Conservation (phyloP, 2,329 filamentous ascomycete genomes). For the Cladophialophora bantiana region DNA sequence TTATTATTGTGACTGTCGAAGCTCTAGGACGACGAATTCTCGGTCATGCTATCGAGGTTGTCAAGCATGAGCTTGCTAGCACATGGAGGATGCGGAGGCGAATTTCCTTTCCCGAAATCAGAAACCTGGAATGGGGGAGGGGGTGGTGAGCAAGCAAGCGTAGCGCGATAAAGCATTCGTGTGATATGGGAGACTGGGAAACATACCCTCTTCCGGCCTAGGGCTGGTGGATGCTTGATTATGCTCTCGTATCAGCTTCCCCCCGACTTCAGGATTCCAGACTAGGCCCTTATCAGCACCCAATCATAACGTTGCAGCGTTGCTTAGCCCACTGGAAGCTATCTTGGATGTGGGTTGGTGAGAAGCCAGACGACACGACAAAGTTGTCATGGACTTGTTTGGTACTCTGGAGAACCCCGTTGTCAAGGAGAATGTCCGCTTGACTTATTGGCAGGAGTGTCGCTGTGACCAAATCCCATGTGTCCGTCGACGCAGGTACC, state of each 20-base stretch:
- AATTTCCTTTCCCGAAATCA: slow-evolving; percentile 6
- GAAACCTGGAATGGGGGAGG: slow-evolving; percentile 4
- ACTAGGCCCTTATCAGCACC: slow-evolving; percentile 18
- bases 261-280: not conserved
- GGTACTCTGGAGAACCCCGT: not conserved
- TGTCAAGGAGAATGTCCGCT: not conserved
- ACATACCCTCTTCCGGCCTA: slow-evolving; percentile 13
- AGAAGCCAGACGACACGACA: slow-evolving; percentile 11
- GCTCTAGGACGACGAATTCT: not conserved
- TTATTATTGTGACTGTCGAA: not conserved
- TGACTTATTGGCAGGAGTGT: slow-evolving; percentile 9
- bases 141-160: slow-evolving; percentile 13
- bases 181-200: slow-evolving; percentile 15
- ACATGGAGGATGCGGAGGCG: slow-evolving; percentile 5
- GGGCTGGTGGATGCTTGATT: slow-evolving; percentile 7
- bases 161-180: slow-evolving; percentile 17
- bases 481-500: slow-evolving; percentile 32
- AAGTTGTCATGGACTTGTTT: slow-evolving; percentile 2
- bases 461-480: slow-evolving; percentile 20
- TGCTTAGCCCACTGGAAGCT: slow-evolving; percentile 6
- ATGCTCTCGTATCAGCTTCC: not conserved
- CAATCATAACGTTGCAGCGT: not conserved
- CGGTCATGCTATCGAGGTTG: slow-evolving; percentile 7
- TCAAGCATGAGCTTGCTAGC: not conserved
- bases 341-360: not conserved